Evolutionary conservation across 495 filamentous ascomycete species (phyloP).

Genomic region (Extremus antarcticus): DNA sequence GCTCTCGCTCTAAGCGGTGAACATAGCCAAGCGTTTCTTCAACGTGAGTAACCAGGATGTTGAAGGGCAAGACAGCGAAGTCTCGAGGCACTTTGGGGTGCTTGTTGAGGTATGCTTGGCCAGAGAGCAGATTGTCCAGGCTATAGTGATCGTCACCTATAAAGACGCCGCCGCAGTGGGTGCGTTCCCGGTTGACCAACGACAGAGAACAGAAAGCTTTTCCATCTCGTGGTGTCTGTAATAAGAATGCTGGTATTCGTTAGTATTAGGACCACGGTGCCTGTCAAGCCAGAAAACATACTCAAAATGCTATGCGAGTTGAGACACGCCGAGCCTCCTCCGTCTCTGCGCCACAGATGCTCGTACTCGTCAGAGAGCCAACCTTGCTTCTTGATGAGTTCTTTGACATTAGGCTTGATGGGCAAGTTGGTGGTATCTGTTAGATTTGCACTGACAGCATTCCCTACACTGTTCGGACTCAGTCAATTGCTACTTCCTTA

Average conservation of each 20-base stretch:
- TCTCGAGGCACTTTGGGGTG: constrained; percentile 20
- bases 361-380: constrained; percentile 21
- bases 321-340: constrained; percentile 13
- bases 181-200: constrained; percentile 16
- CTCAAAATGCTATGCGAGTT: constrained; percentile 15
- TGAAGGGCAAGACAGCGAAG: constrained; percentile 18
- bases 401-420: constrained; percentile 2
- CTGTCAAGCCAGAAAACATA: background rate
- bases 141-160: constrained; percentile 10
- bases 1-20: constrained; percentile 10
- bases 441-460: constrained; percentile 16
- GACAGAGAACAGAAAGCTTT: constrained; percentile 20
- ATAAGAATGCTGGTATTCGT: constrained; percentile 12
- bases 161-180: constrained; percentile 17
- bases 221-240: constrained; percentile 21
- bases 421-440: constrained; percentile 10
- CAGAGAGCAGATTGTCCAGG: constrained; percentile 9
- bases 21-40: constrained; percentile 15
- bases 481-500: background rate
- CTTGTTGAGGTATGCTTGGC: constrained; percentile 12
- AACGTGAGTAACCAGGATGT: constrained; percentile 15
- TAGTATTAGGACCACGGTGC: background rate
- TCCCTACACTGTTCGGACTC: constrained; percentile 3
- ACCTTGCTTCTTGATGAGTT: constrained; percentile 11
- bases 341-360: constrained; percentile 21